Conservation (phyloP, 768 basidiomycete species). For the Leccinum ochraceum region DNA sequence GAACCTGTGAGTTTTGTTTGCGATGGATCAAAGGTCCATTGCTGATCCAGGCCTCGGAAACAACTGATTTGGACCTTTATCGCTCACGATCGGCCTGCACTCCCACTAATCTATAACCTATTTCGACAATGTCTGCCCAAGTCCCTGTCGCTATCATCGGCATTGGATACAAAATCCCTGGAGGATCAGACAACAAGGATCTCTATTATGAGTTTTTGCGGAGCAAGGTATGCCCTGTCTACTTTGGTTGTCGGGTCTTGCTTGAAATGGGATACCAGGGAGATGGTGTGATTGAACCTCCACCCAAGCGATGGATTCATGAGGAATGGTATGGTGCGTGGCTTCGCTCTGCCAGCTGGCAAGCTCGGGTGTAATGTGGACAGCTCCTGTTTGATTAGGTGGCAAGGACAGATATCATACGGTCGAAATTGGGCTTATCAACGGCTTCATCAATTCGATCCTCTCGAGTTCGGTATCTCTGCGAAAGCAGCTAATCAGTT, state of each 20-base stretch:
- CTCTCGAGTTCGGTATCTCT: too few species aligned
- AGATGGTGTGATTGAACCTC: slow-evolving; percentile 32
- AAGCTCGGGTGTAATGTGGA: too few species aligned
- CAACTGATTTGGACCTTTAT: not conserved
- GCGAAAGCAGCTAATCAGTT: too few species aligned
- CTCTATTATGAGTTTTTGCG: slow-evolving; percentile 32
- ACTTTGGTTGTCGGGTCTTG: not conserved
- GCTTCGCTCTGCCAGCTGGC: too few species aligned
- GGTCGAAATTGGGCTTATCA: too few species aligned
- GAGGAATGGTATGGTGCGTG: slow-evolving; percentile 22
- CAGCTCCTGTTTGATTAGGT: too few species aligned
- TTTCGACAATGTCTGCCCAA: slow-evolving; percentile 29
- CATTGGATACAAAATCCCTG: slow-evolving; percentile 34
- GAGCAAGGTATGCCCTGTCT: slow-evolving; percentile 23
- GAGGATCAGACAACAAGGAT: slow-evolving; percentile 33
- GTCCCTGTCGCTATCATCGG: slow-evolving; percentile 32
- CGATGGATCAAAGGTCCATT: too few species aligned
- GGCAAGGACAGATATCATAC: too few species aligned
- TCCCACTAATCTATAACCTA: not conserved
- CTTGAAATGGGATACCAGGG: slow-evolving; percentile 18
- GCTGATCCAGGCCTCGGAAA: too few species aligned
- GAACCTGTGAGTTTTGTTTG: too few species aligned
- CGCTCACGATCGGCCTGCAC: not conserved
- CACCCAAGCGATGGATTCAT: slow-evolving; percentile 30
- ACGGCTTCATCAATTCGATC: too few species aligned